These are phyloP conservation scores for Colletotrichum eleusines DNA, from an alignment of 2,329 filamentous ascomycete genomes.

Conservation along the genomic window DNA sequence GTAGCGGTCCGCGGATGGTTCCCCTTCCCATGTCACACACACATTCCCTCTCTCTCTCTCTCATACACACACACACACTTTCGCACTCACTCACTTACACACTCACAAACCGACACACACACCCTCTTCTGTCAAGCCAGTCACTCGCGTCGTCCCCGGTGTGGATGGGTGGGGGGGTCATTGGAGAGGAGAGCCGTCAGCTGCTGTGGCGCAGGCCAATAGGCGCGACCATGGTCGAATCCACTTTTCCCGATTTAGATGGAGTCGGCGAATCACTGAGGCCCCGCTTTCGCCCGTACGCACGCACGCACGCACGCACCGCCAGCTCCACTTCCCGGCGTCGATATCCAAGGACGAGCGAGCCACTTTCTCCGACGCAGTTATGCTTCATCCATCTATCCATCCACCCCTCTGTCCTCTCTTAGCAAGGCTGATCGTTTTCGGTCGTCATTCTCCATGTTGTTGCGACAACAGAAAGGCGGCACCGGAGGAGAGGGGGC, in stretches of 20 bases:
- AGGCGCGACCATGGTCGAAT: constrained; percentile 12
- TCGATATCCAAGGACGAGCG: constrained; percentile 7
- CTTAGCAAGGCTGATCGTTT: not conserved
- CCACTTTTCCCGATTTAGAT: constrained; percentile 38
- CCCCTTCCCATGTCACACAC: constrained; percentile 1
- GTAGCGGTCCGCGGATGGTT: constrained; percentile 23
- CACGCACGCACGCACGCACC: constrained; percentile 17
- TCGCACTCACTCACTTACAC: too few relatives aligned
- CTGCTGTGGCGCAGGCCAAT: constrained; percentile 56
- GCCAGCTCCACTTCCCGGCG: constrained; percentile 29
- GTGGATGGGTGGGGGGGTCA: constrained; percentile 48
- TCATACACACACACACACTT: too few relatives aligned
- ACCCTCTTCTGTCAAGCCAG: not conserved
- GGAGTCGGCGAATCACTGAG: constrained; percentile 7
- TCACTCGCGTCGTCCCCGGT: constrained; percentile 13
- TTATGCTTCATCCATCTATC: too few relatives aligned
- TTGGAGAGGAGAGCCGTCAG: constrained; percentile 48
- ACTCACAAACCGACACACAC: not conserved
- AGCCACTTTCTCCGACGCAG: constrained; percentile 31
- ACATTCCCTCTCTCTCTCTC: not conserved
- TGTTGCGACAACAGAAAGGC: not conserved
- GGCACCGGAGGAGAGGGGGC: not conserved
- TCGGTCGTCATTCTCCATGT: not conserved
- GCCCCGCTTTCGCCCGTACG: constrained; percentile 35
- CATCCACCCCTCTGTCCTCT: not conserved